Base-by-base conservation (phyloP, 1,139 yeast genomes). In the Candida sp. region DNA sequence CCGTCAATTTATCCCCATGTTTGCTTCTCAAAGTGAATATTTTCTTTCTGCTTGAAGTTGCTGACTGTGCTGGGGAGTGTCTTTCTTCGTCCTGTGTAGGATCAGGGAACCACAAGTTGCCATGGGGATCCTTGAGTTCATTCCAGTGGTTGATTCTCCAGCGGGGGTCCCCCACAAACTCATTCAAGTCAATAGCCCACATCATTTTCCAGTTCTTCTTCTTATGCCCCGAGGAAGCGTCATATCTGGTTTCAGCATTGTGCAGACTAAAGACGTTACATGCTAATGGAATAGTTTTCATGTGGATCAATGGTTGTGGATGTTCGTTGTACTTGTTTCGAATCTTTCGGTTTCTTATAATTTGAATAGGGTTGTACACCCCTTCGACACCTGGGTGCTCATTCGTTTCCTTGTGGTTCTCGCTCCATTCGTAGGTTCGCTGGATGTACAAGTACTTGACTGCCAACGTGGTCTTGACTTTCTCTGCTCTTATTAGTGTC, bases 281-380 rank as follows among this genome's bases (percentile, higher is more conserved):
- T 1, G 89, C 85, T 35, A 80, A 66, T 3, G 85, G 84, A 4
- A 75, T 60, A 1, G 75, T 65, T 50, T 71, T 70, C 27, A 69
- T 59, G 3, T 70, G 54, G 5, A 37, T 23, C 8, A 76, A 56
- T 1, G 70, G 69, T 45, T 68, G 68, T 12, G 77, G 76, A 49
- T 64, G 66, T 46, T 79, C 82, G 41, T 70, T 70, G 58, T 78
- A 71, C 57, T 78, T 80, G 56, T 78, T 77, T 57, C 78, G 65
- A 8, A 86, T 64, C 52, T 77, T 75, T 50, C 97, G 73, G 65
- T 91, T 88, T 54, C 98, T 72, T 35, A 91, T 82, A 22, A 86
- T 80, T 63, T 90, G 97, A 44, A 91, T 70, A 1, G 97, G 97
- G 63, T 91, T 91, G 68, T 87, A 91, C 3, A 82, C 80, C 0